Conservation (phyloP, 495 filamentous ascomycete species). For the Viridothelium virens region DNA sequence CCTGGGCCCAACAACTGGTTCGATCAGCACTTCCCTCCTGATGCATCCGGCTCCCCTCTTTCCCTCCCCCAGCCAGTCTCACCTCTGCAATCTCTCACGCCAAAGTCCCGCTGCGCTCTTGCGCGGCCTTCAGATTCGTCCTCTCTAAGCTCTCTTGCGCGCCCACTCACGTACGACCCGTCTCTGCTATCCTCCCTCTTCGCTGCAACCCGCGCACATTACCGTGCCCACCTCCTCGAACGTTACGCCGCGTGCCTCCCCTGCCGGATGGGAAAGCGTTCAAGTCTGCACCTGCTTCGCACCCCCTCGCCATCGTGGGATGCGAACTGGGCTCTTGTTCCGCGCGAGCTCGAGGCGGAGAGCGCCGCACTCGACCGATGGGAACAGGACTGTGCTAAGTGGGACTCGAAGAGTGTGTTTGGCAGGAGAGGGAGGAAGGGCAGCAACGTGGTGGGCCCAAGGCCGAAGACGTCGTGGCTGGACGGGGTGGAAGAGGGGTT, state of each 20-base stretch:
- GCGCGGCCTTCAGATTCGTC: not conserved
- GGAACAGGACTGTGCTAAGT: not conserved
- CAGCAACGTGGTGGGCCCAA: not conserved
- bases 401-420: no score
- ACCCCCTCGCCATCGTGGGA: not conserved
- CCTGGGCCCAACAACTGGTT: no score
- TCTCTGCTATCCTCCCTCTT: not conserved
- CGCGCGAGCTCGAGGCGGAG: not conserved
- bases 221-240: conserved; percentile 6
- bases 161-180: not conserved
- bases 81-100: not conserved
- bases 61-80: no score
- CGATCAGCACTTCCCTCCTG: no score
- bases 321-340: no score
- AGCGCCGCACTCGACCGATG: not conserved
- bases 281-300: not conserved
- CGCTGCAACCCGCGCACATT: not conserved
- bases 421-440: no score
- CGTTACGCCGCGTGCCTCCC: conserved; percentile 1
- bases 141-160: not conserved
- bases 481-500: not conserved
- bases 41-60: no score
- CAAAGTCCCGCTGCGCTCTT: not conserved
- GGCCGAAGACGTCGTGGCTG: not conserved
- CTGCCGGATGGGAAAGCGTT: not conserved